Evolutionary conservation across 371 early-diverging fungal genomes (phyloP), one percentile per base, ranked within the genome.

Genomic region (Batkoa obscura): DNA sequence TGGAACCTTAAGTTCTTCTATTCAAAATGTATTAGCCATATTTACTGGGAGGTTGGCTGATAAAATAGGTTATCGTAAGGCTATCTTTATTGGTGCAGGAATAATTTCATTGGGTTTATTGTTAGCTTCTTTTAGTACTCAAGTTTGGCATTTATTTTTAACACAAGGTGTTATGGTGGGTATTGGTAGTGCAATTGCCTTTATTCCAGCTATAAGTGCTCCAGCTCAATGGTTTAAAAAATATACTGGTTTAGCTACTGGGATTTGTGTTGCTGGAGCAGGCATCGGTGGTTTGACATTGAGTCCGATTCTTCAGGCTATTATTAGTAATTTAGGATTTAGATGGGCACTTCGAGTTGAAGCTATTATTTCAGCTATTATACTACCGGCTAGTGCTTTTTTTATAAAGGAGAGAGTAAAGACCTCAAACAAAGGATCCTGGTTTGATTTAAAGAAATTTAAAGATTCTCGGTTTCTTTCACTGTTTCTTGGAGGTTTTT

Each of bases 201-300:
- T 76, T 62, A 73, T 76, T 33, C 73, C 83, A 2, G 73, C 78
- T 8, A 59, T 78, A 6, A 58, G 71, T 6, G 64, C 84, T 2
- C 71, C 83, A 0, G 65, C 83, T 0, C 88, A 85, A 61, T 89
- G 83, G 84, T 89, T 88, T 63, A 58, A 59, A 17, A 71, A 70
- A 32, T 61, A 69, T 36, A 72, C 86, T 15, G 83, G 83, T 0
- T 57, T 89, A 43, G 86, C 83, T 2, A 71, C 79, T 4, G 90
- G 88, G 1, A 61, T 91, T 1, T 76, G 80, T 39, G 75, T 77
- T 34, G 71, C 83, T 57, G 90, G 90, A 2, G 73, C 78, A 3
- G 90, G 90, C 8, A 61, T 86, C 32, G 90, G 87, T 32, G 87
- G 87, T 0, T 68, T 87, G 2, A 70, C 79, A 15, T 65, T 86